Evolutionary conservation across 176 grass and related monocot genomes (phyloP), one percentile per base, ranked within the genome.

Genomic region (Alloteropsis semialata): DNA sequence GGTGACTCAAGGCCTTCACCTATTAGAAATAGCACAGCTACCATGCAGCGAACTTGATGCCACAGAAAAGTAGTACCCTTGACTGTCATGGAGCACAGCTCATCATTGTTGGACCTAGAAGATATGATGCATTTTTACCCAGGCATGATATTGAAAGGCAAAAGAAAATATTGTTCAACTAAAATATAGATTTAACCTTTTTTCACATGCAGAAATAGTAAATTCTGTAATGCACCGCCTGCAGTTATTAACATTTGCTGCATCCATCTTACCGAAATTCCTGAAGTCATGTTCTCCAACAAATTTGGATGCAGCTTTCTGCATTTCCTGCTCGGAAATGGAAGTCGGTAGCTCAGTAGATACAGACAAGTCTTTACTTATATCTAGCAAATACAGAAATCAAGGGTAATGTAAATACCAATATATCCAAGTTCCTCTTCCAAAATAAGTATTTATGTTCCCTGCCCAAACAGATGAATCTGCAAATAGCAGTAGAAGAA

Each of bases 21-120:
- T 76, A 93, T 84, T 84, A 98, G 66, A 93, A 98, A 98, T 27
- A 98, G 88, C 62, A 95, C 84, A 79, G 96, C 93, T 72, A 90
- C 92, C 92, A 98, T 98, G 89, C 92, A 98, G 12, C 96, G 88
- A 74, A 98, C 92, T 93, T 98, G 96, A 89, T 98, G 96, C 96
- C 96, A 98, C 66, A 98, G 79, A 76, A 98, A 98, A 37, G 96
- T 92, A 76, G 80, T 98, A 50, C 96, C 96, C 78, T 80, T 98
- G 87, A 95, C 91, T 71, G 69, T 93, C 62, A 98, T 90, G 88
- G 82, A 85, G 84, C 88, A 98, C 24, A 98, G 80, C 73, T 98
- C 96, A 84, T 92, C 89, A 63, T 80, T 70, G 77, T 74, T 87
- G 48, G 89, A 93, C 78, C 96, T 98, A 73, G 25, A 73, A 85